Evolutionary conservation across 1,139 yeast genomes (phyloP).

Genomic region (Yamadazyma membranifaciens): DNA sequence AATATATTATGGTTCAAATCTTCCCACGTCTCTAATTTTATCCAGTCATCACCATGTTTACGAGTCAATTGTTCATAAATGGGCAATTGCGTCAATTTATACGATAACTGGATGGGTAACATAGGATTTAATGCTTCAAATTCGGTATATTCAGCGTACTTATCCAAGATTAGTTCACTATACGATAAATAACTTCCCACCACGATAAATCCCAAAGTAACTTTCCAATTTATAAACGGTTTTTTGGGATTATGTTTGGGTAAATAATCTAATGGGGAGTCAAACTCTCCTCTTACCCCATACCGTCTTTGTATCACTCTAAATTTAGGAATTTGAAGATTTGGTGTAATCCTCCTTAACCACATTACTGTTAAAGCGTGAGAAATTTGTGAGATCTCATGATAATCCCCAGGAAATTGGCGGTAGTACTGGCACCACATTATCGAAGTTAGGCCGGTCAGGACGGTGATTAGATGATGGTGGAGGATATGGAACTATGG

Average conservation of each 20-base stretch:
- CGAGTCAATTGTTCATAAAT: conserved; percentile 49
- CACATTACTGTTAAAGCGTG: no score
- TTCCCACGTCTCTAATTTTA: conserved; percentile 57
- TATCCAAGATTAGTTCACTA: conserved; percentile 33
- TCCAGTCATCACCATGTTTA: conserved; percentile 41
- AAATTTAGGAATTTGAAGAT: no score
- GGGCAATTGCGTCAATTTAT: conserved; percentile 49
- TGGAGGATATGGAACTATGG: no score
- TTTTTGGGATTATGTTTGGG: conserved; percentile 20
- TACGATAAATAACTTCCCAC: conserved; percentile 34
- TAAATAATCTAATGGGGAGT: conserved; percentile 37
- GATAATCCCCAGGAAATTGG: no score
- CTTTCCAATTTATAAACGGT: conserved; percentile 35
- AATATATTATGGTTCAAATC: conserved; percentile 47
- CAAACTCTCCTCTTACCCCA: conserved; percentile 31
- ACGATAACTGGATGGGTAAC: conserved; percentile 35
- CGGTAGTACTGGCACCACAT: no score
- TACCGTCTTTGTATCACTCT: conserved; percentile 8
- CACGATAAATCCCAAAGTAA: conserved; percentile 25
- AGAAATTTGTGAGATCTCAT: no score
- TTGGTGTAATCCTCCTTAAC: no score
- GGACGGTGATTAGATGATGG: no score
- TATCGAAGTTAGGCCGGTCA: no score
- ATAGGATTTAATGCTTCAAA: conserved; percentile 23
- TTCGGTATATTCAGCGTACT: conserved; percentile 30